Evolutionary conservation across 1,139 yeast genomes (phyloP).

Genomic region (Blastobotrys illinoisensis): DNA sequence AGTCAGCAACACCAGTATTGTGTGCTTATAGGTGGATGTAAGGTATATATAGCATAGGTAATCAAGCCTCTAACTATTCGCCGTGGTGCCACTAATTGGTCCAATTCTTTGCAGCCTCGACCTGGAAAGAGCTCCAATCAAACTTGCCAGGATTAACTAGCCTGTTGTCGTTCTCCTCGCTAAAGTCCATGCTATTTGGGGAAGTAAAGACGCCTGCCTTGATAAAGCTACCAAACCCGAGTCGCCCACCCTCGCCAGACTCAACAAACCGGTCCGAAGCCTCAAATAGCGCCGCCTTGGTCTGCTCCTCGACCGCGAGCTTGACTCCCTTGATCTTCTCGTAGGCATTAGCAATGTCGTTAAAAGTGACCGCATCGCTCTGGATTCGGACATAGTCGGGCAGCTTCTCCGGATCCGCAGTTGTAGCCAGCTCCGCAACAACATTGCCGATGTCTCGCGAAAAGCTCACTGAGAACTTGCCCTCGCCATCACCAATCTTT

Average conservation of each 20-base stretch:
- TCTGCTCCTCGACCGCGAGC: constrained; percentile 30
- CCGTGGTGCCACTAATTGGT: neutral
- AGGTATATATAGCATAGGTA: too few species aligned
- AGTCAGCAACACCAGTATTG: too few species aligned
- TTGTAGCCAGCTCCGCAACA: constrained; percentile 40
- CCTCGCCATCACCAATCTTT: constrained; percentile 41
- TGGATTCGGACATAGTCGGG: constrained; percentile 45
- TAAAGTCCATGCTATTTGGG: constrained; percentile 40
- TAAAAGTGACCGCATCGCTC: constrained; percentile 40
- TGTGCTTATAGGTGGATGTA: too few species aligned
- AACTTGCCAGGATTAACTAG: constrained; percentile 51
- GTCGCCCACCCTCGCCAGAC: constrained; percentile 17
- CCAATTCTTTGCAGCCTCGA: constrained; percentile 9
- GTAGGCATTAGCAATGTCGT: constrained; percentile 39
- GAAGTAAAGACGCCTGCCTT: constrained; percentile 29
- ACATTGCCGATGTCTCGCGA: constrained; percentile 45
- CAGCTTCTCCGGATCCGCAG: constrained; percentile 32
- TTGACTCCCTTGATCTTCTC: constrained; percentile 40
- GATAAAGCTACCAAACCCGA: constrained; percentile 11
- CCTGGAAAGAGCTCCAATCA: constrained; percentile 41
- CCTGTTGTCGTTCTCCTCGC: constrained; percentile 42
- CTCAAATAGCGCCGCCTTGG: constrained; percentile 34
- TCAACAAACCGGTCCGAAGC: constrained; percentile 26
- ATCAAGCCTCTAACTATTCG: too few species aligned
- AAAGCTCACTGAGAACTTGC: constrained; percentile 35